Conservation (phyloP, 129 eudicot genomes). For the Calendula officinalis region DNA sequence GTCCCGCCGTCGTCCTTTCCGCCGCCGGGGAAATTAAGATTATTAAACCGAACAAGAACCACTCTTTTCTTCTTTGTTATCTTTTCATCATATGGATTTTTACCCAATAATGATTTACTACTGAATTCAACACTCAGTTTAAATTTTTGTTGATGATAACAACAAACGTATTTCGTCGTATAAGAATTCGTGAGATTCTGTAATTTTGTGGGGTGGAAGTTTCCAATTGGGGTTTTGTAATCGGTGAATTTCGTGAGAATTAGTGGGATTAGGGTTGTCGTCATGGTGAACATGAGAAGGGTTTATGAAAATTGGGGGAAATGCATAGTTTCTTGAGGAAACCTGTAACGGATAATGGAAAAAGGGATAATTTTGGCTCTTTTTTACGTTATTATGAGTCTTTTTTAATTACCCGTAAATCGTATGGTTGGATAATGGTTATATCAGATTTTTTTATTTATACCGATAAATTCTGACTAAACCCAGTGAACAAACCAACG, state of each 20-base stretch:
- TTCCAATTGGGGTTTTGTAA: conserved; percentile 27
- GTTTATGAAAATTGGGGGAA: conserved; percentile 5
- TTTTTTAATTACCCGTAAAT: background rate
- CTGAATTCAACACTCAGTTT: conserved; percentile 23
- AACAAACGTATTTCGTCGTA: conserved; percentile 29
- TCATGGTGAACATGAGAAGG: conserved; percentile 30
- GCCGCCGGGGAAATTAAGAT: conserved; percentile 50
- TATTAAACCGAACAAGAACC: conserved; percentile 43
- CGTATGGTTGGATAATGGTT: background rate
- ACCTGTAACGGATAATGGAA: conserved; percentile 4
- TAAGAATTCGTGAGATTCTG: conserved; percentile 35
- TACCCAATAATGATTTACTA: conserved; percentile 24
- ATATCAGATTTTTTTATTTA: too few species aligned
- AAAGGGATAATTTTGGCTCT: background rate
- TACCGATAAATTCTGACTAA: too few species aligned
- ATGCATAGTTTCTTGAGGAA: conserved; percentile 18
- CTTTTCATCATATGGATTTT: conserved; percentile 18
- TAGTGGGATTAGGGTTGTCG: conserved; percentile 44
- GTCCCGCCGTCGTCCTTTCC: conserved; percentile 41
- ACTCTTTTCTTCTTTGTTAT: conserved; percentile 35
- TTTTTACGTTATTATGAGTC: background rate
- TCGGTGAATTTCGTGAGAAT: conserved; percentile 45
- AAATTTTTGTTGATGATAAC: conserved; percentile 29
- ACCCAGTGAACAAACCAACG: too few species aligned
- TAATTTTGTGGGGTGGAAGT: conserved; percentile 26